These are phyloP conservation scores for Penicillium egyptiacum DNA, from an alignment of 495 filamentous ascomycete genomes.

Conservation along the genomic window DNA sequence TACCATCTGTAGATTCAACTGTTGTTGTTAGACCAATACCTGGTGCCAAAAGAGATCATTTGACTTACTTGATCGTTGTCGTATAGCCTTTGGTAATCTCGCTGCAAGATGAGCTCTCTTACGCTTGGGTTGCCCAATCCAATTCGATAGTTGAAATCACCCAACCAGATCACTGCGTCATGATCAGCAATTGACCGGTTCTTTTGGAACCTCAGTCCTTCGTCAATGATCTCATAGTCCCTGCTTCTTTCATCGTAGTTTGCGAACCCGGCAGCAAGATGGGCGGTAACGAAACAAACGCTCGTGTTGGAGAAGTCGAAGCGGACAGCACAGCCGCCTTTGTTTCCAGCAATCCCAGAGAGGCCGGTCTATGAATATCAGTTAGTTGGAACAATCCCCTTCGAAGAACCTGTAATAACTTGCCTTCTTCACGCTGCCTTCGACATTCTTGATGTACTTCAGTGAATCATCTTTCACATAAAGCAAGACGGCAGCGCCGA, in stretches of 20 bases:
- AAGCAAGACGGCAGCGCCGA: slow-evolving; percentile 88
- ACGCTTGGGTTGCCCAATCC: slow-evolving; percentile 79
- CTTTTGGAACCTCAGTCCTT: slow-evolving; percentile 84
- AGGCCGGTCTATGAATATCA: slow-evolving; percentile 68
- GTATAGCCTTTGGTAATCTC: slow-evolving; percentile 76
- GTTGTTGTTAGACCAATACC: slow-evolving; percentile 13
- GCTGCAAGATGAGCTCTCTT: slow-evolving; percentile 65
- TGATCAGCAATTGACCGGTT: slow-evolving; percentile 90
- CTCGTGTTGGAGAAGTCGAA: slow-evolving; percentile 93
- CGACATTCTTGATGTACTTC: slow-evolving; percentile 87
- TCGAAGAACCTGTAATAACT: slow-evolving; percentile 1
- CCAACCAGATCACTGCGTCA: slow-evolving; percentile 93
- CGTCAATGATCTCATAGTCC: slow-evolving; percentile 87
- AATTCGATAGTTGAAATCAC: slow-evolving; percentile 98
- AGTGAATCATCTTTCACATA: slow-evolving; percentile 80
- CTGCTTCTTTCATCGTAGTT: slow-evolving; percentile 96
- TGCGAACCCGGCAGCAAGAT: slow-evolving; percentile 93
- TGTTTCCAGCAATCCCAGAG: slow-evolving; percentile 96
- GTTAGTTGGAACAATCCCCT: slow-evolving; percentile 16
- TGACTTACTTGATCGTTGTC: slow-evolving; percentile 81
- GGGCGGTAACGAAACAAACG: slow-evolving; percentile 93
- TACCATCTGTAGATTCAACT: slow-evolving; percentile 96
- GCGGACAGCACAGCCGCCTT: slow-evolving; percentile 94
- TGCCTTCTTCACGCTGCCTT: slow-evolving; percentile 90
- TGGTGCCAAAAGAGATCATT: neutral